Base-by-base conservation (phyloP, 108 stramenopile genomes). In the Chaetoceros muelleri region DNA sequence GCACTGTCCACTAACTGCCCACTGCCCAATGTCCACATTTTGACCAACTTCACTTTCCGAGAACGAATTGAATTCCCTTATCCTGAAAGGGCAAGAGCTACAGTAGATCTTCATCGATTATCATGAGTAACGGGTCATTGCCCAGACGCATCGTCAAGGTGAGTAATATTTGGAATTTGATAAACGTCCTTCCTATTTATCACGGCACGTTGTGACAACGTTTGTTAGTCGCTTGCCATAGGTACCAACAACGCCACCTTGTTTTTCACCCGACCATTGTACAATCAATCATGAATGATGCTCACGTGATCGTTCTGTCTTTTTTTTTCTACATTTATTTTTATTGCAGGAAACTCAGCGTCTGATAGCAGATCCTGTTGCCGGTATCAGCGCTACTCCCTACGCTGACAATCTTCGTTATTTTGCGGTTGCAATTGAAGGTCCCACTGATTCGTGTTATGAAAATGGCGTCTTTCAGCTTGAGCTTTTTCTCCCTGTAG, bases 351-450 rank as follows among this genome's bases (percentile, higher is more conserved):
- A 98, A 69, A 98, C 96, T 19, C 93, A 96, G 73, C 85, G 96
- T 46, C 84, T 98, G 18, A 84, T 95, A 27, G 83, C 93, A 21
- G 96, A 98, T 57, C 96, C 97, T 45, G 97, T 99, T 2, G 75
- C 93, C 5, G 98, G 98, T 28, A 97, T 99, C 58, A 87, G 81
- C 50, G 96, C 96, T 29, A 95, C 85, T 7, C 96, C 96, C n/a
- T 99, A 96, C 68, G 81, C 82, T 22, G 98, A 99, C 61, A 99
- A 99, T 72, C 71, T 96, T 21, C 88, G 98, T 46, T 95, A 99
- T 71, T 99, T 99, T 67, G 87, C 92, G 34, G 98, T 98, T 7
- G 87, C 88, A 2, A 92, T 99, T 63, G 90, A 93, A 55, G 98
- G 98, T 2, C 96, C 98, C 16, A 55, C 64, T 22, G 96, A 95